Percentiles rank a stretch among this genome's conserved stretches.
Conservation (phyloP, 179 eudicot species). For the Nepenthes alata region DNA sequence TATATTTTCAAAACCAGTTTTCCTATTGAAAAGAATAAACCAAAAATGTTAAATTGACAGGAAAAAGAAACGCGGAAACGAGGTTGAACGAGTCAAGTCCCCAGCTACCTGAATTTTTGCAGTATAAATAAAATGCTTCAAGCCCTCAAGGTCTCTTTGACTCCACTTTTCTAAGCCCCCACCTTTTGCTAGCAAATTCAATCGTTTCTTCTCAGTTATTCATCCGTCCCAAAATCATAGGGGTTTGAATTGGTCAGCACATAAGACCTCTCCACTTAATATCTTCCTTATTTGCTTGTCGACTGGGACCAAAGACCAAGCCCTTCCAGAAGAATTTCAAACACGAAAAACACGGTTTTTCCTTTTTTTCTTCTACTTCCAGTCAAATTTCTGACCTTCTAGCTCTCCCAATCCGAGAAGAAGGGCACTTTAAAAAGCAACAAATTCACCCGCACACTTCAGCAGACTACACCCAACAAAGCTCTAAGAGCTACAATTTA, state of each 20-base stretch:
- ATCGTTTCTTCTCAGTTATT: too few species aligned
- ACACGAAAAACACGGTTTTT: conserved; percentile 43
- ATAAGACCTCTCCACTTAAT: conserved; percentile 7
- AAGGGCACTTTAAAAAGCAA: background rate
- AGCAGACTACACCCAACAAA: background rate
- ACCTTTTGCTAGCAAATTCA: too few species aligned
- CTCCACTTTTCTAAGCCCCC: too few species aligned
- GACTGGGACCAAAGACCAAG: conserved; percentile 42
- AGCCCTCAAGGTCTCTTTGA: too few species aligned
- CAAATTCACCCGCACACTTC: conserved; percentile 9
- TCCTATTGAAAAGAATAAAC: too few species aligned
- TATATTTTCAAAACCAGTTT: too few species aligned
- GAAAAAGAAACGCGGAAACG: too few species aligned
- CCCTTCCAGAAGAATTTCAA: conserved; percentile 6
- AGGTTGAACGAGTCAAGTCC: too few species aligned
- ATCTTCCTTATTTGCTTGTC: conserved; percentile 1
- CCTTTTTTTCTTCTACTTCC: background rate
- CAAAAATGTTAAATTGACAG: too few species aligned
- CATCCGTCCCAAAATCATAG: background rate
- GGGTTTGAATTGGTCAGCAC: conserved; percentile 51
- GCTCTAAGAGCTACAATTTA: background rate
- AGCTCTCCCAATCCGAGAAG: conserved; percentile 4
- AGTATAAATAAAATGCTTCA: too few species aligned
- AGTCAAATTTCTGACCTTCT: conserved; percentile 46
- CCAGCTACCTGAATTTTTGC: too few species aligned